Percentiles rank a stretch among this genome's conserved stretches.
Evolutionary conservation across 2,329 filamentous ascomycete genomes (phyloP).

Genomic region (Sporothrix brunneoviolacea): DNA sequence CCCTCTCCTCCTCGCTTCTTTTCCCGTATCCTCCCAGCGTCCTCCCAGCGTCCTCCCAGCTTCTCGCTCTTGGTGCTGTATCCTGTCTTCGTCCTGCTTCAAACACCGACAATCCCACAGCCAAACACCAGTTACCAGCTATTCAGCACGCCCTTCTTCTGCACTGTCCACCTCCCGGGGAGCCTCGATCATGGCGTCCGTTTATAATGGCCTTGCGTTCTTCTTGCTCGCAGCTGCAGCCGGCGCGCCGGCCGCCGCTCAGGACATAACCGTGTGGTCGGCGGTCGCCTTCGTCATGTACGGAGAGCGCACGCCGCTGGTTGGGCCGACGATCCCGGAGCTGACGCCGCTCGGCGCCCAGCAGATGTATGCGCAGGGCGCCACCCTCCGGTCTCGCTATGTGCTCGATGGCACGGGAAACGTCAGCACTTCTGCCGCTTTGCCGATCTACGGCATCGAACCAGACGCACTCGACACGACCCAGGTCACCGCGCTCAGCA

Average conservation of each 20-base stretch:
- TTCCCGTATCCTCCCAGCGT: neutral
- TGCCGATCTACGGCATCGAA: constrained; percentile 37
- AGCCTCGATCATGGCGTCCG: neutral
- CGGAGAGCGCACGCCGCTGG: constrained; percentile 46
- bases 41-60: neutral
- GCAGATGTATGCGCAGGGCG: constrained; percentile 44
- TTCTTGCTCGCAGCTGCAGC: neutral
- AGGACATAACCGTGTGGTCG: constrained; percentile 39
- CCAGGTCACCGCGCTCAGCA: constrained; percentile 38
- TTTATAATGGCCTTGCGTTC: neutral
- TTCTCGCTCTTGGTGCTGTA: no score
- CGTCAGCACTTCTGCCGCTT: constrained; percentile 18
- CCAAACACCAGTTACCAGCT: no score
- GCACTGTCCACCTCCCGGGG: neutral
- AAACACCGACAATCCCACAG: no score
- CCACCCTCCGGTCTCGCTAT: constrained; percentile 44
- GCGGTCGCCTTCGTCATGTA: constrained; percentile 43
- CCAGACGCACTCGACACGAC: constrained; percentile 40
- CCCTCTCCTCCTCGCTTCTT: neutral
- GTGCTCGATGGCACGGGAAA: constrained; percentile 25
- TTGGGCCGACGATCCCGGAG: constrained; percentile 23
- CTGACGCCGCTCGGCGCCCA: constrained; percentile 49
- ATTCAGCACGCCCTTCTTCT: neutral
- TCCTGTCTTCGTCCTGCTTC: no score
- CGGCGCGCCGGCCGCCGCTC: neutral